Percentiles rank a stretch among this genome's conserved stretches.
These are phyloP conservation scores for Leptosphaerulina australis DNA, from an alignment of 2,329 filamentous ascomycete genomes.

Conservation along the genomic window DNA sequence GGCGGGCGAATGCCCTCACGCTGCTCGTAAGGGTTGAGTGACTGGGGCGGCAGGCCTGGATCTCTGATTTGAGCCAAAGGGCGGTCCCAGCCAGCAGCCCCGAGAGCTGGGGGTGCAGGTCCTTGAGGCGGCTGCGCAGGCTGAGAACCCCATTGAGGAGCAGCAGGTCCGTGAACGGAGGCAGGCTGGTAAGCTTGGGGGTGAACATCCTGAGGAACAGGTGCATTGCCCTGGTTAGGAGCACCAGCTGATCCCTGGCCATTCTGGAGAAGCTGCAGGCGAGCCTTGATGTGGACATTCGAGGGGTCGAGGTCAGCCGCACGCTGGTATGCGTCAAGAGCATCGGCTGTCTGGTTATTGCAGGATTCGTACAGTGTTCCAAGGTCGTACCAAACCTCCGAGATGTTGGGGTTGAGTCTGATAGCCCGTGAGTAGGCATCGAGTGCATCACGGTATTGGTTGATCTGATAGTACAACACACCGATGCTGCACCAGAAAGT, in stretches of 20 bases:
- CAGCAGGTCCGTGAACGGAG: conserved; percentile 80
- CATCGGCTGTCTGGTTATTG: conserved; percentile 97
- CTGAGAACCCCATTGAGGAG: conserved; percentile 87
- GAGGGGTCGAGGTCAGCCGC: conserved; percentile 91
- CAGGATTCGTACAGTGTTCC: conserved; percentile 98
- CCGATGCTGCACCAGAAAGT: conserved; percentile 99
- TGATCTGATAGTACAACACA: conserved; percentile 99
- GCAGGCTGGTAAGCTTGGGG: conserved; percentile 89
- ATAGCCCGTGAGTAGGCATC: conserved; percentile 98
- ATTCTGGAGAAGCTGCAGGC: conserved; percentile 84
- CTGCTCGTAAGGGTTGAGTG: conserved; percentile 81
- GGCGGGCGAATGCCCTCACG: conserved; percentile 74
- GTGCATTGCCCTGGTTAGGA: conserved; percentile 73
- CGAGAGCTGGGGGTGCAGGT: conserved; percentile 63
- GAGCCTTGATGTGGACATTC: conserved; percentile 95
- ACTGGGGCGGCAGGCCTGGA: conserved; percentile 68
- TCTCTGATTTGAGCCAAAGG: conserved; percentile 76
- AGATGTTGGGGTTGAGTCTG: conserved; percentile 95
- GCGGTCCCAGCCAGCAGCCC: conserved; percentile 64
- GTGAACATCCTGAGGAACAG: conserved; percentile 94
- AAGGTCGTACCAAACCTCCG: conserved; percentile 98
- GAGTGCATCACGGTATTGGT: conserved; percentile 96
- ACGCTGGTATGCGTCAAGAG: conserved; percentile 91
- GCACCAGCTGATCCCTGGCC: conserved; percentile 73
- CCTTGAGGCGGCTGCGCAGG: conserved; percentile 68